Evolutionary conservation across 164 flowering plant genomes (phyloP).

Genomic region (Platanus orientalis): DNA sequence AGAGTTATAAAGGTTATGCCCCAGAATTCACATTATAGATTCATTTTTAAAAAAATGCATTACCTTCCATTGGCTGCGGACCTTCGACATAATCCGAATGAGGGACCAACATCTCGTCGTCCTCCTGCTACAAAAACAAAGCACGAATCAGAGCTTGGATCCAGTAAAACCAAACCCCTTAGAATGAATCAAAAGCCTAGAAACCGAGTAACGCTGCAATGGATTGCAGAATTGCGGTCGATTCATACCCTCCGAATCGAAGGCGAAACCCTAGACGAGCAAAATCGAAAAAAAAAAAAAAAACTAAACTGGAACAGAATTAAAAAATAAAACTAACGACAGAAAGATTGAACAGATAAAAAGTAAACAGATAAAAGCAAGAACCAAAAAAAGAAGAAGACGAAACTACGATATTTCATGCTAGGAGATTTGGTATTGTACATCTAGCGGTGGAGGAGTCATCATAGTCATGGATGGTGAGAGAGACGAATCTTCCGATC

Average conservation of each 20-base stretch:
- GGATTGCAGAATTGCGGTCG: background rate
- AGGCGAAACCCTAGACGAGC: background rate
- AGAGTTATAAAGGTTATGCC: background rate
- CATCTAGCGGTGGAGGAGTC: constrained; percentile 53
- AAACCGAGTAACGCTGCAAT: background rate
- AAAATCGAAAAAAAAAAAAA: background rate
- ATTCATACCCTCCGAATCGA: background rate
- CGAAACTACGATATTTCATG: too few relatives aligned
- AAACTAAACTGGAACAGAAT: background rate
- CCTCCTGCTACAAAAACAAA: constrained; percentile 35
- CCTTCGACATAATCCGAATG: constrained; percentile 37
- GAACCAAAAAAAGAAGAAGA: background rate
- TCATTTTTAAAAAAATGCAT: background rate
- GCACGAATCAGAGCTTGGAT: constrained; percentile 21
- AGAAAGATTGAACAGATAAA: background rate
- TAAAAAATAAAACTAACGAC: background rate
- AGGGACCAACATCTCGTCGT: constrained; percentile 51
- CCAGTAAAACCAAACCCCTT: constrained; percentile 21
- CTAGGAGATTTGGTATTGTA: constrained; percentile 11
- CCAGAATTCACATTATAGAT: background rate
- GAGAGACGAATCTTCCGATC: constrained; percentile 14
- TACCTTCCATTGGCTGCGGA: constrained; percentile 57
- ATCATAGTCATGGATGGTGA: constrained; percentile 32
- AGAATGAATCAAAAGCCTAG: constrained; percentile 13
- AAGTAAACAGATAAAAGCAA: background rate